A percentile compares a stretch with the other conserved stretches of the same genome.
phyloP scores from a whole-genome alignment of 2,329 filamentous ascomycete species.

The Hymenoscyphus infarciens region DNA sequence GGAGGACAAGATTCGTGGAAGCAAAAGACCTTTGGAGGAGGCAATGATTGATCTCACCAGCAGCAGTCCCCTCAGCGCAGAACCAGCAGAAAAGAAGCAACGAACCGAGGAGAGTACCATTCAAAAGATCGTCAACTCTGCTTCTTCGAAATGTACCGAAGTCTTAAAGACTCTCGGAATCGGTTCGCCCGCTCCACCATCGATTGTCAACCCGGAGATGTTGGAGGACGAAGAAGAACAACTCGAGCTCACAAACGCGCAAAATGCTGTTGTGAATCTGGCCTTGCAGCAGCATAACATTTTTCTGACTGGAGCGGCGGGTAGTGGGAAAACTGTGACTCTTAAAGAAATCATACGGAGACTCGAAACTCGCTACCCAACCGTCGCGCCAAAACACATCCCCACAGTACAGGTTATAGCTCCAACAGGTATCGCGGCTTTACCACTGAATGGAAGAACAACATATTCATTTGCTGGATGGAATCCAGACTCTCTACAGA shows the following conservation, averaged over 20 bases:
- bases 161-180: neutral
- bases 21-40: neutral
- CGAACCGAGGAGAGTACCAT: neutral
- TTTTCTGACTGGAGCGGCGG: slow-evolving; percentile 33
- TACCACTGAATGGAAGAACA: slow-evolving; percentile 29
- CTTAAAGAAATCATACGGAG: slow-evolving; percentile 24
- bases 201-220: neutral
- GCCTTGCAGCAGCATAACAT: slow-evolving; percentile 30
- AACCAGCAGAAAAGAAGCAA: neutral
- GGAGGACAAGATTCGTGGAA: neutral
- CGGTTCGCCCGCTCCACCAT: neutral
- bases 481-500: slow-evolving; percentile 26
- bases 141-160: no score
- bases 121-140: neutral
- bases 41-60: neutral
- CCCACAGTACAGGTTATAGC: slow-evolving; percentile 26
- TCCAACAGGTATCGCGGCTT: slow-evolving; percentile 31
- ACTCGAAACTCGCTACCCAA: neutral
- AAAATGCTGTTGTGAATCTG: slow-evolving; percentile 26
- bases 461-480: slow-evolving; percentile 30
- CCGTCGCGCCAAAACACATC: neutral
- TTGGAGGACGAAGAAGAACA: slow-evolving; percentile 4
- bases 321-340: slow-evolving; percentile 30
- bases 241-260: slow-evolving; percentile 24
- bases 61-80: neutral